These are phyloP conservation scores for Anthracocystis setariae DNA, from an alignment of 1,284 basidiomycete species.

Conservation along the genomic window DNA sequence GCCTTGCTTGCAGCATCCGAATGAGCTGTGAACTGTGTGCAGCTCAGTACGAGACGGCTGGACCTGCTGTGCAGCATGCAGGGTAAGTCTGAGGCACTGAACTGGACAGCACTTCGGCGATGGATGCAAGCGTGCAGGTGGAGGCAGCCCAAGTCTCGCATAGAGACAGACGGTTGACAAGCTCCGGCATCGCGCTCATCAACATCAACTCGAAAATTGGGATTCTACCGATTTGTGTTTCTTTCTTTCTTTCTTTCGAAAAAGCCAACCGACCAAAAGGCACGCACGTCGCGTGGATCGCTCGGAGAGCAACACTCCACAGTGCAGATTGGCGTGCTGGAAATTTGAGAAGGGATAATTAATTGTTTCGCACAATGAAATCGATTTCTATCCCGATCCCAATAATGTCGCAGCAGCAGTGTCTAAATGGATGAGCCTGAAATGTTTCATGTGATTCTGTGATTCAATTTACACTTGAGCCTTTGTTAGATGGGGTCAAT, in stretches of 20 bases:
- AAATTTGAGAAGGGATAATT: no score
- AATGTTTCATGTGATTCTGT: no score
- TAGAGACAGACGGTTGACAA: neutral
- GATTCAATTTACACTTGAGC: no score
- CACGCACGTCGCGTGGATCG: conserved; percentile 18
- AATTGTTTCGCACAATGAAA: no score
- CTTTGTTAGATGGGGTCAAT: no score
- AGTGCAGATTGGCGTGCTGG: no score
- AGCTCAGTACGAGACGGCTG: neutral
- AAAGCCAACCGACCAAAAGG: neutral
- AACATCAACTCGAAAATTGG: no score
- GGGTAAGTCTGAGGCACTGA: conserved; percentile 16
- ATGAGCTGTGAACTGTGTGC: neutral
- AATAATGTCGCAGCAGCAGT: conserved; percentile 5
- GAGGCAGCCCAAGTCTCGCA: neutral
- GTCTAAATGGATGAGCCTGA: no score
- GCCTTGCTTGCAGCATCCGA: conserved; percentile 6
- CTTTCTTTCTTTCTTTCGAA: no score
- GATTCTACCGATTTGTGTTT: no score
- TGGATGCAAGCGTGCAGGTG: conserved; percentile 26
- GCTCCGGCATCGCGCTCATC: no score
- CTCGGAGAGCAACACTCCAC: neutral
- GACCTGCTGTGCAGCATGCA: conserved; percentile 14
- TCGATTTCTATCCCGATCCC: no score
- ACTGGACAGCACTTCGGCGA: conserved; percentile 35